Conservation (phyloP, 768 basidiomycete species). For the Hericium alpestre region DNA sequence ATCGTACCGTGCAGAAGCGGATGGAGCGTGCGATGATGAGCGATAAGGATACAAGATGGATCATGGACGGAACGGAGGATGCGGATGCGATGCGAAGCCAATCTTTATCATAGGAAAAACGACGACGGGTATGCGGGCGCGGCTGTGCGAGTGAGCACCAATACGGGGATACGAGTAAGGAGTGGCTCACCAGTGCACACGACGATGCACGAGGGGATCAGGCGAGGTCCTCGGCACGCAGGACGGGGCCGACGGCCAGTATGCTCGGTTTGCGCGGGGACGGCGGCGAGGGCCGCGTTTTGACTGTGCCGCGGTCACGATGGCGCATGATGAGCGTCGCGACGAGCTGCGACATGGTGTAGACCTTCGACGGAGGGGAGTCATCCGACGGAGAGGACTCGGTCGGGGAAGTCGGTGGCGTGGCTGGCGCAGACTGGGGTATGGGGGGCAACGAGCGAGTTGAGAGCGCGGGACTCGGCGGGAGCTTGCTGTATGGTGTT, state of each 20-base stretch:
- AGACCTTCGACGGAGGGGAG: conserved; percentile 5
- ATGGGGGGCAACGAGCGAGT: background rate
- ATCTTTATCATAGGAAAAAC: background rate
- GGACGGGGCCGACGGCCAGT: background rate
- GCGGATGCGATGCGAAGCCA: background rate
- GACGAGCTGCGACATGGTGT: conserved; percentile 14
- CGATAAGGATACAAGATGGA: background rate
- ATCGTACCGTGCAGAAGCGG: too few species aligned
- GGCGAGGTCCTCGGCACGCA: background rate
- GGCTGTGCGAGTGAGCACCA: too few species aligned
- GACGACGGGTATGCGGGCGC: background rate
- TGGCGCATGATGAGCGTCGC: conserved; percentile 11
- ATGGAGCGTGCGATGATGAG: background rate
- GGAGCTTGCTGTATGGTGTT: background rate
- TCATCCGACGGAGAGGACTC: background rate
- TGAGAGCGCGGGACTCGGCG: background rate
- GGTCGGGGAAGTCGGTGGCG: background rate
- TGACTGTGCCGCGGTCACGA: conserved; percentile 7
- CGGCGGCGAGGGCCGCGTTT: background rate
- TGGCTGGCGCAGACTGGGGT: background rate
- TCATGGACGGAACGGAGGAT: background rate
- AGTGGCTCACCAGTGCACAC: too few species aligned
- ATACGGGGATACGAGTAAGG: too few species aligned
- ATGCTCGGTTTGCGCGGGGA: background rate
- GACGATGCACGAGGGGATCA: too few species aligned